phyloP scores from a whole-genome alignment of 129 eudicot genomes.

The Flaveria sonorensis region DNA sequence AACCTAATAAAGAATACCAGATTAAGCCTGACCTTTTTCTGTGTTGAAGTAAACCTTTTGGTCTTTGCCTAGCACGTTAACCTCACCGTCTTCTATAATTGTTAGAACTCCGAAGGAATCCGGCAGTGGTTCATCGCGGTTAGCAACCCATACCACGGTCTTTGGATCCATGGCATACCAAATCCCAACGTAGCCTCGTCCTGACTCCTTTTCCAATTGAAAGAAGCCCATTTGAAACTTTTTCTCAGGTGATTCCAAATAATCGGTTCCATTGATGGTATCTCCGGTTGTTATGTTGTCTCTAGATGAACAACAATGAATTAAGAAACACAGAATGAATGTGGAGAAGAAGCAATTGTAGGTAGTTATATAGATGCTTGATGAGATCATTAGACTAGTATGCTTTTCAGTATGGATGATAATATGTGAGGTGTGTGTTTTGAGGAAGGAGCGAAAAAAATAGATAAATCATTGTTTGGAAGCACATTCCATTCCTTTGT shows the following conservation, averaged over 20 bases:
- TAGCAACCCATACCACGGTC: constrained; percentile 62
- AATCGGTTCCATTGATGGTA: constrained; percentile 28
- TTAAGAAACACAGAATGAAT: neutral
- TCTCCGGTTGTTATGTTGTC: constrained; percentile 36
- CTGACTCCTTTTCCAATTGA: constrained; percentile 12
- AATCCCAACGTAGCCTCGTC: constrained; percentile 43
- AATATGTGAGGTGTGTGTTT: neutral
- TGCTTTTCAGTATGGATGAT: neutral
- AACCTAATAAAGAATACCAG: too few relatives aligned
- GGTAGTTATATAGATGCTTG: constrained; percentile 14
- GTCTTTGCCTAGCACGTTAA: constrained; percentile 17
- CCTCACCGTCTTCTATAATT: constrained; percentile 34
- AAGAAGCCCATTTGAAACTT: constrained; percentile 53
- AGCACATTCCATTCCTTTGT: neutral
- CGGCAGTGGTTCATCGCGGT: constrained; percentile 37
- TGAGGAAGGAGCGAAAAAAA: neutral
- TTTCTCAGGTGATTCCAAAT: constrained; percentile 33
- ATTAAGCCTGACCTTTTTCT: constrained; percentile 1
- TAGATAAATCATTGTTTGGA: neutral
- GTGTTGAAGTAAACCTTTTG: neutral
- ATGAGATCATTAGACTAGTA: constrained; percentile 15
- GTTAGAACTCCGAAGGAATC: constrained; percentile 18
- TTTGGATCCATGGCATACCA: constrained; percentile 37
- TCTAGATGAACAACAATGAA: neutral
- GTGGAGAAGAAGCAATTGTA: constrained; percentile 8